phyloP scores from a whole-genome alignment of 345 rosid genomes.

The Lenwebbia sp. region DNA sequence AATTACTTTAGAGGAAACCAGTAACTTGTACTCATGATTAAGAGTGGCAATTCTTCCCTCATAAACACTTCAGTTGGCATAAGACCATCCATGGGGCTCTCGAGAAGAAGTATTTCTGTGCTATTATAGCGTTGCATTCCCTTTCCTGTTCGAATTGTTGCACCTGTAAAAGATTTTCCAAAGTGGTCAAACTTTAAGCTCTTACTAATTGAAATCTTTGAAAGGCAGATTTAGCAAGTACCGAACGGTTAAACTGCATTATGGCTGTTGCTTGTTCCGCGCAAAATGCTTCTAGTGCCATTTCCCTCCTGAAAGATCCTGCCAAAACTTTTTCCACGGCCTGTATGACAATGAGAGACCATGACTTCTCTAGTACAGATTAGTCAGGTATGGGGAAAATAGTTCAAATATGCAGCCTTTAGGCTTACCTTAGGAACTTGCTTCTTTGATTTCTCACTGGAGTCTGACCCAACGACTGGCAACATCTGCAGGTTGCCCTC shows the following conservation, averaged over 20 bases:
- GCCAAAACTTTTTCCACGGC: slow-evolving; percentile 93
- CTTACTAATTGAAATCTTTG: neutral
- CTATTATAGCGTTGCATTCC: slow-evolving; percentile 85
- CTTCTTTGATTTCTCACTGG: slow-evolving; percentile 42
- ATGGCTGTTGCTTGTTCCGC: slow-evolving; percentile 77
- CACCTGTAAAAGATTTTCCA: slow-evolving; percentile 37
- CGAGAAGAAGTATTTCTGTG: slow-evolving; percentile 79
- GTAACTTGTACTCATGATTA: slow-evolving; percentile 45
- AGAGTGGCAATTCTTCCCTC: slow-evolving; percentile 73
- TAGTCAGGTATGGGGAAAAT: neutral
- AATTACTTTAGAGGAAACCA: neutral
- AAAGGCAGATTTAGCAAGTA: slow-evolving; percentile 11
- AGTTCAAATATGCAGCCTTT: neutral
- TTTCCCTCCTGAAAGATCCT: slow-evolving; percentile 92
- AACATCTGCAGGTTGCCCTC: slow-evolving; percentile 52
- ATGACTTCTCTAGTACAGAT: neutral
- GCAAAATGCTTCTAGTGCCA: slow-evolving; percentile 90
- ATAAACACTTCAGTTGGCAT: slow-evolving; percentile 73
- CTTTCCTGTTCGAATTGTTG: slow-evolving; percentile 97
- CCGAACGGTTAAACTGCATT: slow-evolving; percentile 76
- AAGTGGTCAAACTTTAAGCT: neutral
- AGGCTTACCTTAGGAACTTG: slow-evolving; percentile 71
- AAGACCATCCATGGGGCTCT: slow-evolving; percentile 93
- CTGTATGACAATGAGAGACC: slow-evolving; percentile 24
- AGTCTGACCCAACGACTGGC: slow-evolving; percentile 42